Evolutionary conservation across 306 rosid genomes (phyloP).

Genomic region (Nissolia schottii): DNA sequence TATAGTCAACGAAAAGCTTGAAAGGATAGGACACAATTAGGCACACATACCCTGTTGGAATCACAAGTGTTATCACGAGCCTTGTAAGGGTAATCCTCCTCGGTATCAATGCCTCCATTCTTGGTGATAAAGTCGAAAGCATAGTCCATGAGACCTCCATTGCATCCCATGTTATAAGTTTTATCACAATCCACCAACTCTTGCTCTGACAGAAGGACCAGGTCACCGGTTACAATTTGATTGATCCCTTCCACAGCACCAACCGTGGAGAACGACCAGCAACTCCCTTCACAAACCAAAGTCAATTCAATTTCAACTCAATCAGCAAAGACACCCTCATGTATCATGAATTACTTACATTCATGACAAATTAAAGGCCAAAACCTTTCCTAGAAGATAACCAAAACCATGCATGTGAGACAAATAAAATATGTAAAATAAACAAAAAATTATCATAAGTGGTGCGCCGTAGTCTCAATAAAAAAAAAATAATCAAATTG

Average conservation of each 20-base stretch:
- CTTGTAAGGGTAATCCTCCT: constrained; percentile 67
- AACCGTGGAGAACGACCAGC: constrained; percentile 91
- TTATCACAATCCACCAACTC: constrained; percentile 87
- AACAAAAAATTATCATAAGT: too few species aligned
- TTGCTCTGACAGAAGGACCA: constrained; percentile 70
- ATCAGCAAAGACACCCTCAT: not conserved
- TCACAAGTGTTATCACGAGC: constrained; percentile 69
- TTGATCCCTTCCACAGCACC: constrained; percentile 86
- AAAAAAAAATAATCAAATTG: too few species aligned
- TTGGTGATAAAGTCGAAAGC: constrained; percentile 63
- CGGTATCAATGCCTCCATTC: constrained; percentile 89
- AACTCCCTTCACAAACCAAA: constrained; percentile 68
- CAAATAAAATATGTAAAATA: too few species aligned
- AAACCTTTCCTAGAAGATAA: too few species aligned
- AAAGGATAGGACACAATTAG: not conserved
- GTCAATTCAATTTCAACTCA: not conserved
- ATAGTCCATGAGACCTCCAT: constrained; percentile 95
- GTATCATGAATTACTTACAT: too few species aligned
- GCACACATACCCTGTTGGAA: constrained; percentile 53
- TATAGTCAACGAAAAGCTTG: not conserved
- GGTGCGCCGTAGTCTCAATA: too few species aligned
- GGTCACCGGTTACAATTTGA: constrained; percentile 61
- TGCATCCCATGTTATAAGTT: constrained; percentile 75
- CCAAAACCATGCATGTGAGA: too few species aligned
- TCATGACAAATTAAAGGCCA: too few species aligned